These are phyloP conservation scores for Bipolaris zeicola DNA, from an alignment of 2,329 filamentous ascomycete species.

Conservation along the genomic window DNA sequence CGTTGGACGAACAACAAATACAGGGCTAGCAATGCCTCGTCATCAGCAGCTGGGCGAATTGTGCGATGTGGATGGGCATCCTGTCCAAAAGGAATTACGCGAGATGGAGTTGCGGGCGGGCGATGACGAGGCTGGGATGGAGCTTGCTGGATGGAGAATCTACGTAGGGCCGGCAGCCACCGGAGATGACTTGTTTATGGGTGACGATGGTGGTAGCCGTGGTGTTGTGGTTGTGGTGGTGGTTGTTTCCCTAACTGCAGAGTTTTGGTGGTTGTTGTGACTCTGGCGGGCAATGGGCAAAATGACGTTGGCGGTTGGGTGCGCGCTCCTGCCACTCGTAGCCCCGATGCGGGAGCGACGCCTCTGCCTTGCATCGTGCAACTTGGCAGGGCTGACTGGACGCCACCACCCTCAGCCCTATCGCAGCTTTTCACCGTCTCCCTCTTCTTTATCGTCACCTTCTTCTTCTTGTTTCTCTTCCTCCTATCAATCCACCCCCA, in stretches of 20 bases:
- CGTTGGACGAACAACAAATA: slow-evolving; percentile 35
- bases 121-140: slow-evolving; percentile 6
- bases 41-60: slow-evolving; percentile 23
- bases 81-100: slow-evolving; percentile 26
- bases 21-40: slow-evolving; percentile 27
- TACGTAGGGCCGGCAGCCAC: background rate
- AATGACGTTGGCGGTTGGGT: slow-evolving; percentile 24
- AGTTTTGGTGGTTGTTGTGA: slow-evolving; percentile 2
- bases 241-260: background rate
- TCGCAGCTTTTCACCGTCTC: background rate
- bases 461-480: background rate
- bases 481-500: background rate
- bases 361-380: slow-evolving; percentile 18
- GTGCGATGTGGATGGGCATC: slow-evolving; percentile 20
- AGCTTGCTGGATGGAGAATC: background rate
- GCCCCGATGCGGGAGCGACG: slow-evolving; percentile 22
- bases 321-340: slow-evolving; percentile 13
- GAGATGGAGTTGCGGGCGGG: slow-evolving; percentile 13
- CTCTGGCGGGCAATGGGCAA: background rate
- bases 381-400: slow-evolving; percentile 25
- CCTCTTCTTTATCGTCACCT: background rate
- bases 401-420: background rate
- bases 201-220: background rate
- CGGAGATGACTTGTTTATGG: background rate
- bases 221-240: background rate